Conservation (phyloP, 345 rosid genomes). For the Barbarea vulgaris region DNA sequence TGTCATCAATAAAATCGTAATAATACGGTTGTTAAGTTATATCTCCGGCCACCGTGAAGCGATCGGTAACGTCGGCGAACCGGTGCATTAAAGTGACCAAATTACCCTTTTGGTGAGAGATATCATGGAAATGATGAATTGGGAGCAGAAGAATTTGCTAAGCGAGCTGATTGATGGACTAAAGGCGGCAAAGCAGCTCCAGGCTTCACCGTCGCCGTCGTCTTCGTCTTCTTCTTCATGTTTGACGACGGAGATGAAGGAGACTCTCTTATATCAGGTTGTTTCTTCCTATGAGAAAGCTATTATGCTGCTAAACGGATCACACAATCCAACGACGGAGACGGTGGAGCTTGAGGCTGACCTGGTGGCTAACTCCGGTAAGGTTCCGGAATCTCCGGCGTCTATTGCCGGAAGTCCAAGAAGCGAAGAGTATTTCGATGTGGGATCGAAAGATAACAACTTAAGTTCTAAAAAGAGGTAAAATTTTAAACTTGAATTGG, state of each 20-base stretch:
- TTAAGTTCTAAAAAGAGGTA: conserved; percentile 71
- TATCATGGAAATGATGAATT: conserved; percentile 36
- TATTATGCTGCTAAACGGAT: conserved; percentile 50
- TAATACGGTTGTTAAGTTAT: background rate
- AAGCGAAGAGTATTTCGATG: conserved; percentile 58
- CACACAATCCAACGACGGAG: conserved; percentile 30
- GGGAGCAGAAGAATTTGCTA: conserved; percentile 54
- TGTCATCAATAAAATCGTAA: background rate
- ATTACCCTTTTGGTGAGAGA: background rate
- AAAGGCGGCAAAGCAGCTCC: conserved; percentile 61
- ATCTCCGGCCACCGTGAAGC: background rate
- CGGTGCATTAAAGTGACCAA: background rate
- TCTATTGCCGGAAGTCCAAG: conserved; percentile 62
- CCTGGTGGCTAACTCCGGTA: background rate
- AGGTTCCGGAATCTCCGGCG: conserved; percentile 55
- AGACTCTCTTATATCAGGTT: conserved; percentile 50
- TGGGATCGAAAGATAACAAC: conserved; percentile 37
- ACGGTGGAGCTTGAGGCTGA: background rate
- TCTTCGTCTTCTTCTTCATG: conserved; percentile 8
- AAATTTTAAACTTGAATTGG: background rate
- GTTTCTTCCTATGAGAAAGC: conserved; percentile 68
- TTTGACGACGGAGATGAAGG: conserved; percentile 33
- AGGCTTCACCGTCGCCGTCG: conserved; percentile 20
- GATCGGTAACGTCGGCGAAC: background rate
- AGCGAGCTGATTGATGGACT: conserved; percentile 63